A percentile compares a stretch with the other conserved stretches of the same genome.
phyloP scores from a whole-genome alignment of 2,329 filamentous ascomycete genomes.

The Colletotrichum sp. region DNA sequence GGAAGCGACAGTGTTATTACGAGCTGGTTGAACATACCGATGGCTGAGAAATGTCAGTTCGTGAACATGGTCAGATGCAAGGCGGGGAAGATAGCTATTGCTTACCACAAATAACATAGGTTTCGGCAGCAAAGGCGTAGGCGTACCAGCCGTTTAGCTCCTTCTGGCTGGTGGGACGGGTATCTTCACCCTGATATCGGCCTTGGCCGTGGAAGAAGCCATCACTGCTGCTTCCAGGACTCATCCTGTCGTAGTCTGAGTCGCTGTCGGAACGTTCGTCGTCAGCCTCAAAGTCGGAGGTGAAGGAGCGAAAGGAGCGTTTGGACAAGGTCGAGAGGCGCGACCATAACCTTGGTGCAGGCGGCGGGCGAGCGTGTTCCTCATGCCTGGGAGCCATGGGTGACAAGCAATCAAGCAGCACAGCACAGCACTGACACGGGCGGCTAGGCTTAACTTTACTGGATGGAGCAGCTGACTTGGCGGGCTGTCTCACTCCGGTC shows the following conservation, averaged over 20 bases:
- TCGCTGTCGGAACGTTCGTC: constrained; percentile 65
- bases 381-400: constrained; percentile 24
- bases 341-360: constrained; percentile 52
- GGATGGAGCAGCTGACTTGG: constrained; percentile 1
- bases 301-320: constrained; percentile 61
- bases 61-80: not conserved
- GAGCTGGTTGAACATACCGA: constrained; percentile 27
- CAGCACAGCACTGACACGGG: not conserved
- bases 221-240: constrained; percentile 39
- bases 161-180: constrained; percentile 82
- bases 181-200: constrained; percentile 83
- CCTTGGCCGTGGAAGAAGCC: constrained; percentile 34
- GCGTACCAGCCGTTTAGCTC: constrained; percentile 95
- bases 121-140: constrained; percentile 95
- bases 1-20: not conserved
- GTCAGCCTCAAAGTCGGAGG: constrained; percentile 71
- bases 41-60: constrained; percentile 25
- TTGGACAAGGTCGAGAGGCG: constrained; percentile 58
- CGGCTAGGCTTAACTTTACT: constrained; percentile 9
- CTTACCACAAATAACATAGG: constrained; percentile 92
- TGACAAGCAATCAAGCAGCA: not conserved
- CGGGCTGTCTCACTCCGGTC: constrained; percentile 11
- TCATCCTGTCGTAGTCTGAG: constrained; percentile 36
- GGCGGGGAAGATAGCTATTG: constrained; percentile 16
- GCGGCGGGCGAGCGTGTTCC: constrained; percentile 37